Evolutionary conservation across 2,329 filamentous ascomycete species (phyloP), one percentile per base, ranked within the genome.

Genomic region (Xylaria polymorpha): DNA sequence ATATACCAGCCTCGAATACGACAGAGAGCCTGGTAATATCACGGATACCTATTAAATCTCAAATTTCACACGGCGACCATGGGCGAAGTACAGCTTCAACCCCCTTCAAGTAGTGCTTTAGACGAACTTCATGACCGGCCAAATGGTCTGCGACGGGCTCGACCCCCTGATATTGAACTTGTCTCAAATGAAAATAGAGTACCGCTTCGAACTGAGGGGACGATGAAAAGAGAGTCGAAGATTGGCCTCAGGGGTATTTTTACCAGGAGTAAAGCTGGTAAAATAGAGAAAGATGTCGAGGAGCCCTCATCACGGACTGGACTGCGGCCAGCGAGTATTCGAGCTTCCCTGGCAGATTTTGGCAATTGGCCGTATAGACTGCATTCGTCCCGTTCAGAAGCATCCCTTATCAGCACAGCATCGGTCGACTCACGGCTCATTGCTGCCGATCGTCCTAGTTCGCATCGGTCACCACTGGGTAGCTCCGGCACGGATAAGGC

Each of bases 161-260:
- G 82, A 25, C 83, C 83, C 15, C 81, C 82, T 35, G 76, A 83
- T 71, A 74, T 82, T 39, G 73, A 76, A 10, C 64, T 77, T 25
- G 67, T 73, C 29, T 77, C 72, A 64, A 76, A 80, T 70, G 80
- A 81, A 65, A 79, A 79, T 56, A 80, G 82, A 35, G 73, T 84
- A 5, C 82, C 84, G 14, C 71, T 86, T 65, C 83, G 84, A 44
- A 71, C 78, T 8, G 81, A 82, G 56, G 86, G 82, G 72, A 73
- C 82, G 29, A 77, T 75, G 64, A 83, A 80, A 74, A 80, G 86
- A 70, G 86, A 87, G 68, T 88, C 86, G 18, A 85, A 81, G 67
- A 74, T 88, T 60, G 86, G 84, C 3, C 75, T 88, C 58, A 81
- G 85, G 62, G 84, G 79, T 70, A 80, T 89, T 9, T 88, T 89